Evolutionary conservation across 805 yeast species (phyloP), one percentile per base, ranked within the genome.

Genomic region (Cyberlindnera bimundalis): DNA sequence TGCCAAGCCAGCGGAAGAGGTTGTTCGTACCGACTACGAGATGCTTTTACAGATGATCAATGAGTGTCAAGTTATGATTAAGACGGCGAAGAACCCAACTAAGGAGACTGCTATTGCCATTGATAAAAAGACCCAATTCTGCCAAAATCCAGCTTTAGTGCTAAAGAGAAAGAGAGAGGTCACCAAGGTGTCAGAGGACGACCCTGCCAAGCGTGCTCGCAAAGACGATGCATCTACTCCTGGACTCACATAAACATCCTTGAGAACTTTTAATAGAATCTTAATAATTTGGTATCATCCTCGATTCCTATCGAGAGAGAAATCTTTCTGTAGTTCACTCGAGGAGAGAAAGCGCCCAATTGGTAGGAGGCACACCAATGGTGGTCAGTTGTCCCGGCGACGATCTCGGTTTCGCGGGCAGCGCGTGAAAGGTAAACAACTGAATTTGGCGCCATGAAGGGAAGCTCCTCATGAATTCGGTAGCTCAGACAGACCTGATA

Each of bases 111-210:
- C 86, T 7, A 78, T 73, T 31, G 58, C 58, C 16, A 79, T 83
- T 21, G 86, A 81, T 39, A 78, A 76, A 33, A 83, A 79, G 58
- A 72, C 81, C 11, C 79, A 78, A 43, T 79, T 71, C 50, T 74
- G 82, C 39, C 62, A 79, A 35, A 78, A 79, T 47, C 93, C 93
- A 13, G 61, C 58, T 32, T 61, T 71, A 42, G 54, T 76, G 33
- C 53, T 77, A 28, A 78, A 76, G 51, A 71, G 75, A 53, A 73
- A 64, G 35, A 49, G 64, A 43, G 64, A 58, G 12, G 46, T 49
- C n/a, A 30, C 32, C 8, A 32, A 16, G 15, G 16, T 16, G 10
- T 21, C 40, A 49, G 50, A 45, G 50, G 58, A 58, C 2, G 57
- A 57, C n/a, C 50, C 53, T 6, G 53, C 42, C 16, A 64, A 60